Conservation (phyloP, 495 filamentous ascomycete genomes). For the Neurospora sp. region DNA sequence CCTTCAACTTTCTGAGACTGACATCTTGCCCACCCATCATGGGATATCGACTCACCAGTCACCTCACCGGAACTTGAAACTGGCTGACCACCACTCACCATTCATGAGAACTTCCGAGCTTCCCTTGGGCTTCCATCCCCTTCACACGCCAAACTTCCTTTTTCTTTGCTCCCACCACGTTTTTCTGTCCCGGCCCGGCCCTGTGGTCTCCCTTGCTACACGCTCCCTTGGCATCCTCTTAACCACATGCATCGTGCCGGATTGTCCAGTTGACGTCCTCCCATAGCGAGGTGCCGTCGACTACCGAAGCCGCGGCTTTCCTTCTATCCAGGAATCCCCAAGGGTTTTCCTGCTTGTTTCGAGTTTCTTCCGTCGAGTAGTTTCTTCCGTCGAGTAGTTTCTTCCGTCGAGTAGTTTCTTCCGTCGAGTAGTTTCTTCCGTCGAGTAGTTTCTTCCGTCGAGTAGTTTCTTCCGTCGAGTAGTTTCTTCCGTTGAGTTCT, state of each 20-base stretch:
- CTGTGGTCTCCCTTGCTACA: neutral
- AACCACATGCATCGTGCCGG: neutral
- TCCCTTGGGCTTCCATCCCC: neutral
- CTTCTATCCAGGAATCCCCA: neutral
- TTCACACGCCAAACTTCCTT: neutral
- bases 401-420: too few species aligned
- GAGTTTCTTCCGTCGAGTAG: neutral
- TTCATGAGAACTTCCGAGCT: neutral
- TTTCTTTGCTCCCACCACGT: neutral
- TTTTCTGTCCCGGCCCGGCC: neutral
- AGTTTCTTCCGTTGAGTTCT: neutral
- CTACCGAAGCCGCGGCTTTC: neutral
- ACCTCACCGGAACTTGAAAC: neutral
- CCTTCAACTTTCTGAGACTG: conserved; percentile 5
- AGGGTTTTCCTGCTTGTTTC: neutral
- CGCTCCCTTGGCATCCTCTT: neutral
- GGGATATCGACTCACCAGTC: neutral
- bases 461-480: too few species aligned
- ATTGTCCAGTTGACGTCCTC: neutral
- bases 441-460: too few species aligned
- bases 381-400: too few species aligned
- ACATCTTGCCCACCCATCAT: neutral
- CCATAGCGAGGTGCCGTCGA: neutral
- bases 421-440: too few species aligned
- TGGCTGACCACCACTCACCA: neutral